These are phyloP conservation scores for Cajanus cajan DNA, from an alignment of 306 rosid genomes.

Conservation along the genomic window DNA sequence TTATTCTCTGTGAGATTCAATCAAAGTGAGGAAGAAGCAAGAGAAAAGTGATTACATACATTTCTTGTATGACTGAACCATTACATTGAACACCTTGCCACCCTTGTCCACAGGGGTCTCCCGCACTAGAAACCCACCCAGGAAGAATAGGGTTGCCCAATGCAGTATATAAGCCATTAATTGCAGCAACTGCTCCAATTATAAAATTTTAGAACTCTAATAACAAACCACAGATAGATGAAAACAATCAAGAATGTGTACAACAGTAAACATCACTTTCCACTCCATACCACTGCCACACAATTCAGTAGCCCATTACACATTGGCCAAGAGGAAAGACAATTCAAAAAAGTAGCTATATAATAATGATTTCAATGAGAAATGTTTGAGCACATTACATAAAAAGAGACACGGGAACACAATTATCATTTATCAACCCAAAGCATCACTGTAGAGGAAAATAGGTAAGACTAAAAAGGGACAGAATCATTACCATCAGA, in stretches of 20 bases:
- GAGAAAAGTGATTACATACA: slow-evolving; percentile 51
- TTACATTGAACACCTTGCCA: slow-evolving; percentile 95
- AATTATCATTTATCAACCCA: slow-evolving; percentile 27
- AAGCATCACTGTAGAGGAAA: slow-evolving; percentile 19
- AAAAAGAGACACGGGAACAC: neutral
- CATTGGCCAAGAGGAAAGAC: neutral
- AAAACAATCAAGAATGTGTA: slow-evolving; percentile 4
- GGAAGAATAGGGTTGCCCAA: slow-evolving; percentile 79
- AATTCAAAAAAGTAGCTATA: neutral
- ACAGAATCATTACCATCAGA: slow-evolving; percentile 58
- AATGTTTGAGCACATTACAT: neutral
- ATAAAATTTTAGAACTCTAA: slow-evolving; percentile 13
- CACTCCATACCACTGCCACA: neutral
- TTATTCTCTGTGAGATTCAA: neutral
- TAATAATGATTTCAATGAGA: slow-evolving; percentile 4
- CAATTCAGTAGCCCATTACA: neutral
- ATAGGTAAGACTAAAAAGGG: slow-evolving; percentile 18
- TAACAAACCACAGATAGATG: neutral
- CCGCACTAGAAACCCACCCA: slow-evolving; percentile 77
- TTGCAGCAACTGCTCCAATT: slow-evolving; percentile 72
- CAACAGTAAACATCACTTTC: neutral
- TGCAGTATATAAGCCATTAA: slow-evolving; percentile 63
- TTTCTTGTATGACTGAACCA: slow-evolving; percentile 52
- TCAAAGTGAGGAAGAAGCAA: neutral
- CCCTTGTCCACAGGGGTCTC: slow-evolving; percentile 89